Evolutionary conservation across 2,329 filamentous ascomycete species (phyloP), one percentile per base, ranked within the genome.

Genomic region (Chaetothyriales sp.): DNA sequence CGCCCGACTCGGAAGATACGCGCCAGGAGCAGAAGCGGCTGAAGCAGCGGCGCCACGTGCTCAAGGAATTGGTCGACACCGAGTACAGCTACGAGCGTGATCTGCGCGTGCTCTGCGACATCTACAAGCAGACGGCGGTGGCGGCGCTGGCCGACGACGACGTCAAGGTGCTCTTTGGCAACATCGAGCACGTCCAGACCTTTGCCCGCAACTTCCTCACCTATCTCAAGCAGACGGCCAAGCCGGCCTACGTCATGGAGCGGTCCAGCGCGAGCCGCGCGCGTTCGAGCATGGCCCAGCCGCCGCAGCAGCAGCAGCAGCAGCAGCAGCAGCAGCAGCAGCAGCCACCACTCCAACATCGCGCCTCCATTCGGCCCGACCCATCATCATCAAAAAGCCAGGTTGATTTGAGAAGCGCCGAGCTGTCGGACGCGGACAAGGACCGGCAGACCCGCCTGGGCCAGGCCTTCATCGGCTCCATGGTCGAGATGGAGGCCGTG

Each of bases 81-180:
- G 92, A 98, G 65, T 82, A 88, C 47, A 82, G 84, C 5, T 97
- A 94, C 67, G 82, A 94, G 52, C 81, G 88, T 57, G 92, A 98
- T 66, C 90, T 98, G 87, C 95, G 89, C 65, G 90, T 98, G 50
- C 85, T 95, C 2, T 88, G 94, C 63, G 89, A 97, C 64, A 97
- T 98, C 51, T 98, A 97, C 74, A 94, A 94, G 68, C 89, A 87
- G 44, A 97, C 92, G 0, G 86, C 88, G 1, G 82, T 85, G 59
- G 85, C 85, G 9, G 81, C 88, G 57, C 77, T 95, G 25, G 86
- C 85, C 44, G 73, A 79, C 44, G 86, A 90, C 57, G 94, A 94
- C 56, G 83, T 94, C 61, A 94, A 89, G 64, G 76, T 86, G 10
- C 80, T 98, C 15, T 98, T 98, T 67, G 84, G 88, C 56, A 98